A percentile compares a stretch with the other conserved stretches of the same genome.
phyloP scores from a whole-genome alignment of 1,139 yeast genomes.

The Kazachstania sp. region DNA sequence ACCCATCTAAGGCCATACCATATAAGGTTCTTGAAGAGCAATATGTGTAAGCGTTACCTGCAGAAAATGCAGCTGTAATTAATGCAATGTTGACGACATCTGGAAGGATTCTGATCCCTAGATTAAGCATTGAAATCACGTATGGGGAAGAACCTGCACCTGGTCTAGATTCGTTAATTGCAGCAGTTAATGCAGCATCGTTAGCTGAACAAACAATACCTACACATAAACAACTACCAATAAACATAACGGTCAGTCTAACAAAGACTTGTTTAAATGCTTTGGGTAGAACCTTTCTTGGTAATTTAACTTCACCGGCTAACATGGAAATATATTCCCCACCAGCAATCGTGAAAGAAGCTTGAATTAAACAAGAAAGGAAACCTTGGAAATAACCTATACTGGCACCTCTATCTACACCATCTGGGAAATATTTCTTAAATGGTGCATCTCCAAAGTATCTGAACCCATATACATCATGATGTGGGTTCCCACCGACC shows the following conservation, averaged over 20 bases:
- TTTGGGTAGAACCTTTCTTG: constrained; percentile 65
- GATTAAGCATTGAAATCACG: constrained; percentile 51
- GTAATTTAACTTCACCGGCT: constrained; percentile 74
- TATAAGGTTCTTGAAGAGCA: constrained; percentile 53
- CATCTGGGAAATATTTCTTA: constrained; percentile 47
- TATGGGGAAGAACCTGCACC: constrained; percentile 60
- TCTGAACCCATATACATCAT: constrained; percentile 60
- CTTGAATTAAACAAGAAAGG: constrained; percentile 50
- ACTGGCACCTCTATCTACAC: constrained; percentile 31
- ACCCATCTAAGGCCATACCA: constrained; percentile 52
- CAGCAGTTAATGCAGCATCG: constrained; percentile 39
- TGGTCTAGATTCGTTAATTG: constrained; percentile 40
- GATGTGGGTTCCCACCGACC: constrained; percentile 76
- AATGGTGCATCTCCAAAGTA: constrained; percentile 52
- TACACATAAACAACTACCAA: constrained; percentile 53
- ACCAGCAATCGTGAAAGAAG: constrained; percentile 68
- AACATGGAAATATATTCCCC: constrained; percentile 80
- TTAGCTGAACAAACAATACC: constrained; percentile 50
- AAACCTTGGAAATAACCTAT: constrained; percentile 68
- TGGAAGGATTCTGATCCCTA: constrained; percentile 49
- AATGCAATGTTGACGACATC: constrained; percentile 55
- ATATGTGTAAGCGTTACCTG: constrained; percentile 65
- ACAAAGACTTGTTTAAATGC: constrained; percentile 74
- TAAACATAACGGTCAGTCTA: constrained; percentile 60
- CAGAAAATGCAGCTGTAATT: constrained; percentile 57